Base-by-base conservation (phyloP, 1,284 basidiomycete genomes). In the Apiotrichum laibachii region DNA sequence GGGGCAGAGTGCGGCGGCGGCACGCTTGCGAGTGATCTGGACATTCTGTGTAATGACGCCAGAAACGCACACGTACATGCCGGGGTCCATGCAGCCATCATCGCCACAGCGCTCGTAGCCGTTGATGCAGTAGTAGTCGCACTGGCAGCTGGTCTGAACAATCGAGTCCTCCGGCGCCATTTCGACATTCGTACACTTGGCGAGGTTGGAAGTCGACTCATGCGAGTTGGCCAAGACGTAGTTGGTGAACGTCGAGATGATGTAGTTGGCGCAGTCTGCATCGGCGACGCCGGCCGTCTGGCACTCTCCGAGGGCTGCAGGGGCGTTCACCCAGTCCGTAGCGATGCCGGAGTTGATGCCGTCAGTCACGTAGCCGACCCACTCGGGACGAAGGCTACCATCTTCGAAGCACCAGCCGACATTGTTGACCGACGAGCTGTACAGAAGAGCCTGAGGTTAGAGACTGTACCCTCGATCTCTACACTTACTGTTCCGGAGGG, bases 31-130 rank as follows among this genome's bases (percentile, higher is more conserved):
- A 3, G 26, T n/a, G 26, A 48, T 45, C 43, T 45, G 43, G 9
- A 45, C 19, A 5, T 18, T 21, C 8, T 56, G 85, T 82, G 18
- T 51, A 19, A 45, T n/a, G 6, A 8, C 6, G 43, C 43, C 43
- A 5, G 43, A 45, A 7, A 45, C 43, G 13, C 43, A 45, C 43
- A 21, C n/a, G 6, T 21, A 22, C 16, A 13, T 21, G 3, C 16
- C n/a, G 8, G 43, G 43, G 43, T 45, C 43, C 7, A 45, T n/a
- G 43, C 43, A 45, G n/a, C 16, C 13, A 19, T 45, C 43, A 37
- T 37, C 35, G 19, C 43, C 43, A 19, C 43, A 45, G 43, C 43
- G 43, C 19, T 21, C 43, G 19, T 21, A 45, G n/a, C 43, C 43
- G 16, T 19, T 10, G 43, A n/a, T 45, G n/a, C 43, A 45, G 16